phyloP scores from a whole-genome alignment of 2,329 filamentous ascomycete genomes.

The Chaetomium sp. region DNA sequence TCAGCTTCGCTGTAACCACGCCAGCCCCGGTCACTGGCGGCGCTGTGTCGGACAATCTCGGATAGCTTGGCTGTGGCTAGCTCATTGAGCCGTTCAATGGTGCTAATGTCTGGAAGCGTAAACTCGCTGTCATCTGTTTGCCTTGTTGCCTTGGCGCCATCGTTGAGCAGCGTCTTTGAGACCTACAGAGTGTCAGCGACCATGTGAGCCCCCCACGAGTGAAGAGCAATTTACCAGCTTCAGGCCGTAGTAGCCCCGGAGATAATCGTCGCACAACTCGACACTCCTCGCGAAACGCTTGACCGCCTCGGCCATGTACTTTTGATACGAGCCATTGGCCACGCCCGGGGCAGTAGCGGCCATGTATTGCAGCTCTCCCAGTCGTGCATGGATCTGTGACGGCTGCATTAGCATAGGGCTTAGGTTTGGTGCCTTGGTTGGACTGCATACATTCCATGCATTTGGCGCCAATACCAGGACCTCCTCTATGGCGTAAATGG shows the following conservation, averaged over 20 bases:
- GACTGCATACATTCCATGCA: conserved; percentile 81
- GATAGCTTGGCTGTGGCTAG: conserved; percentile 72
- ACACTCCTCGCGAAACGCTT: conserved; percentile 88
- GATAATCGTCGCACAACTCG: conserved; percentile 89
- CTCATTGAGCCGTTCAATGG: conserved; percentile 69
- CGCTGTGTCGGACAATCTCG: conserved; percentile 70
- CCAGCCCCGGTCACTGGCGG: conserved; percentile 65
- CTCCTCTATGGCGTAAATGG: conserved; percentile 87
- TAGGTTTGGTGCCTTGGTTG: conserved; percentile 16
- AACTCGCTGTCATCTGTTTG: conserved; percentile 53
- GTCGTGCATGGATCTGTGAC: conserved; percentile 76
- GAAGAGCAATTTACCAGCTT: conserved; percentile 62
- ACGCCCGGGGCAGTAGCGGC: conserved; percentile 51
- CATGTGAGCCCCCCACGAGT: conserved; percentile 1
- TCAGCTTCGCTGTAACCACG: conserved; percentile 73
- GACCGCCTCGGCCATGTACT: conserved; percentile 69
- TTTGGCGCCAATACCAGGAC: conserved; percentile 84
- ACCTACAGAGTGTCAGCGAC: conserved; percentile 45
- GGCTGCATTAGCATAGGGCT: conserved; percentile 37
- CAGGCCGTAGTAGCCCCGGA: conserved; percentile 90
- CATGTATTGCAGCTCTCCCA: conserved; percentile 83
- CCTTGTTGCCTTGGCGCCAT: conserved; percentile 46
- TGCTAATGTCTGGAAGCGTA: conserved; percentile 57
- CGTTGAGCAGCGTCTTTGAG: conserved; percentile 53
- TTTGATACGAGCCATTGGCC: conserved; percentile 46